A percentile compares a stretch with the other conserved stretches of the same genome.
Conservation (phyloP, 164 flowering plant genomes). For the Buxus sempervirens region DNA sequence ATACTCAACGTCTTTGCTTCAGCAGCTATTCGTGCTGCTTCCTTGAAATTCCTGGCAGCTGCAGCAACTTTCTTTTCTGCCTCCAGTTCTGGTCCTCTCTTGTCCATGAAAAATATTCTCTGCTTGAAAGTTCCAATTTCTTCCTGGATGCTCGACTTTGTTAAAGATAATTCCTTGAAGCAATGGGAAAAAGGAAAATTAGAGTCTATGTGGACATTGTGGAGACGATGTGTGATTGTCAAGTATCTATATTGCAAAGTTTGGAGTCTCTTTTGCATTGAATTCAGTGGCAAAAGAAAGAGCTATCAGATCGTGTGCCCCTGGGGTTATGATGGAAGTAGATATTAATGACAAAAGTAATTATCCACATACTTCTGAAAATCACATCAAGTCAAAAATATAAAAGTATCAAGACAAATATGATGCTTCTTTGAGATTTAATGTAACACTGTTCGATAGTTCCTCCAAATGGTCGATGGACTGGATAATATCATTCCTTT, state of each 20-base stretch:
- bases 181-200: conserved; percentile 5
- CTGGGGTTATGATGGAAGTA: no score
- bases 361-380: no score
- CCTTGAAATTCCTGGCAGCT: conserved; percentile 78
- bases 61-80: conserved; percentile 84
- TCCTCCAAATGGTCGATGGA: no score
- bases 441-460: no score
- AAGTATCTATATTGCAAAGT: background rate
- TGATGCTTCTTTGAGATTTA: no score
- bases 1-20: conserved; percentile 56
- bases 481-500: no score
- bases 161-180: conserved; percentile 61
- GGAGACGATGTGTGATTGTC: background rate
- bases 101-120: conserved; percentile 61
- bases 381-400: no score
- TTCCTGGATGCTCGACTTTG: conserved; percentile 69
- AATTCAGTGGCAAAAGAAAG: background rate
- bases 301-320: background rate
- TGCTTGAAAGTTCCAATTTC: conserved; percentile 59
- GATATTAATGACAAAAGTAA: no score
- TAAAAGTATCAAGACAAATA: no score
- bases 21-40: conserved; percentile 77
- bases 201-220: background rate
- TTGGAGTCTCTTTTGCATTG: background rate
- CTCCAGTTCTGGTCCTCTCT: conserved; percentile 75